phyloP scores from a whole-genome alignment of 2,329 filamentous ascomycete species.

The Colletotrichum sp. region DNA sequence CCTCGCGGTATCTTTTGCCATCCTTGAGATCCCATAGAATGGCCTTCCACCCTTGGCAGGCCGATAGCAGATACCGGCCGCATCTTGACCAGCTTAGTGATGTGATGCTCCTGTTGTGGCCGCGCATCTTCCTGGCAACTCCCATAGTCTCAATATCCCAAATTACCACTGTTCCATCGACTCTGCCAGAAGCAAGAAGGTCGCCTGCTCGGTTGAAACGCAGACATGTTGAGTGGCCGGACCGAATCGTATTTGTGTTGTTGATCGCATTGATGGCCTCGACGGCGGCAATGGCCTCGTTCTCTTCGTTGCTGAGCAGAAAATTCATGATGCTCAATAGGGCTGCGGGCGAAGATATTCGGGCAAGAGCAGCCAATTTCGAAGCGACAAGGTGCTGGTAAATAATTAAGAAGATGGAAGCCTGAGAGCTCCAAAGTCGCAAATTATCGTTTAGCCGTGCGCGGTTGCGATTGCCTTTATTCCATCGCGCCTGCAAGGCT shows the following conservation, averaged over 20 bases:
- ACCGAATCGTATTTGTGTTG: constrained; percentile 85
- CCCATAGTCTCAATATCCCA: constrained; percentile 99
- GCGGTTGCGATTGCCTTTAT: neutral
- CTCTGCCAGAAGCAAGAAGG: constrained; percentile 90
- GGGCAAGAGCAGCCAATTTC: neutral
- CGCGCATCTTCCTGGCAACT: constrained; percentile 90
- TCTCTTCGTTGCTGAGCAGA: constrained; percentile 60
- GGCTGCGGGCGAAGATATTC: neutral
- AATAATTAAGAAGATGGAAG: neutral
- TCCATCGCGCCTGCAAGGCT: constrained; percentile 37
- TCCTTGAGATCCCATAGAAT: constrained; percentile 90
- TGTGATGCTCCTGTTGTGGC: constrained; percentile 92
- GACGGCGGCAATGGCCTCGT: constrained; percentile 20
- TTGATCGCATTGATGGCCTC: constrained; percentile 43
- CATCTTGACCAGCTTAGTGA: constrained; percentile 94
- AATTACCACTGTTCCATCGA: constrained; percentile 92
- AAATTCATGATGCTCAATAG: constrained; percentile 55
- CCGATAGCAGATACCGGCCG: constrained; percentile 88
- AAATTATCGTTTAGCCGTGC: constrained; percentile 10
- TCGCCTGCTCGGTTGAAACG: constrained; percentile 96
- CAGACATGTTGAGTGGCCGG: constrained; percentile 68
- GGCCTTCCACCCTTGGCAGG: constrained; percentile 95
- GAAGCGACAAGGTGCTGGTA: neutral
- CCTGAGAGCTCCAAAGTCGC: neutral
- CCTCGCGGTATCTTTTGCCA: constrained; percentile 75